A percentile compares a stretch with the other conserved stretches of the same genome.
Evolutionary conservation across 805 yeast species (phyloP).

Genomic region (Sugiyamaella qingdaonensis): DNA sequence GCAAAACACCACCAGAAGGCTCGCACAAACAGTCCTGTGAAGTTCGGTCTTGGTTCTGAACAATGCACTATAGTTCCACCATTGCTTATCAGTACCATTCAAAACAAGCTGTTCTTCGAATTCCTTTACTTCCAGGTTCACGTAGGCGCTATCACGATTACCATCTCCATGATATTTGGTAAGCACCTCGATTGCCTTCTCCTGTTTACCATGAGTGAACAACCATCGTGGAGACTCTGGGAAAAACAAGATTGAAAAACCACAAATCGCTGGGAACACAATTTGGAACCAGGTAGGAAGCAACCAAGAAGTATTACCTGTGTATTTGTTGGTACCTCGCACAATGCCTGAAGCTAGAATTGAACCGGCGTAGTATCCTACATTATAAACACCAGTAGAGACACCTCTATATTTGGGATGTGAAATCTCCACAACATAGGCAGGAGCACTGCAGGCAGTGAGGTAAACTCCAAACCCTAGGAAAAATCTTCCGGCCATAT

Average conservation of each 20-base stretch:
- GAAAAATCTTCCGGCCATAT: conserved; percentile 15
- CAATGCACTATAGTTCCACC: conserved; percentile 15
- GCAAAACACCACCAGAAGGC: conserved; percentile 8
- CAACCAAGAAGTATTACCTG: conserved; percentile 6
- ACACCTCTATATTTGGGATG: conserved; percentile 18
- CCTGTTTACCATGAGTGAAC: conserved; percentile 12
- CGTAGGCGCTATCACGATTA: conserved; percentile 9
- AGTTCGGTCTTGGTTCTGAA: conserved; percentile 14
- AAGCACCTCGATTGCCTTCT: conserved; percentile 10
- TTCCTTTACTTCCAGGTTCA: conserved; percentile 10
- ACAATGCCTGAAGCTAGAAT: conserved; percentile 10
- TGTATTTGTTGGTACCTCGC: background rate
- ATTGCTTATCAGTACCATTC: conserved; percentile 12
- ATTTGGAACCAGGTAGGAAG: conserved; percentile 14
- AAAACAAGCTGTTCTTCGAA: conserved; percentile 8
- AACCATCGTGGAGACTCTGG: conserved; percentile 21
- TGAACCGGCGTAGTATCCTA: conserved; percentile 10
- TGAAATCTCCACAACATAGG: conserved; percentile 17
- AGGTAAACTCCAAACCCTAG: conserved; percentile 15
- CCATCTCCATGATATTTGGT: conserved; percentile 15
- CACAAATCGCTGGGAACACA: conserved; percentile 6
- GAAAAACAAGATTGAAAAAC: conserved; percentile 1
- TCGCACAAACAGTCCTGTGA: conserved; percentile 1
- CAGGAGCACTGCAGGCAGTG: conserved; percentile 13
- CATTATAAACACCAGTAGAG: conserved; percentile 11